A percentile compares a stretch with the other conserved stretches of the same genome.
phyloP scores from a whole-genome alignment of 805 yeast genomes.

The Starmerella roubikii region DNA sequence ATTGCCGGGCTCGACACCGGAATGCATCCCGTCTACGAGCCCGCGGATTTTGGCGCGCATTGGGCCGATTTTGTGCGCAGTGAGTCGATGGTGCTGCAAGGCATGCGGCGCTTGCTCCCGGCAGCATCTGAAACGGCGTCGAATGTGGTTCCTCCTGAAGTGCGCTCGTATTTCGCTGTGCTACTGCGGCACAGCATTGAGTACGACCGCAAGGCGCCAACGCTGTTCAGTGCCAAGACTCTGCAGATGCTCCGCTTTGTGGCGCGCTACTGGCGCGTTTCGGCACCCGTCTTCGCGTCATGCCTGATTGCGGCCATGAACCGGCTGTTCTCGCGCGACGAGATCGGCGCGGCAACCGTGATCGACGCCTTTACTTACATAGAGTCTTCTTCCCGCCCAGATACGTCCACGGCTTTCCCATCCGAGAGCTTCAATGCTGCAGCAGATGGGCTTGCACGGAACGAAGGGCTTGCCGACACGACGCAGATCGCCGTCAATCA shows the following conservation, averaged over 20 bases:
- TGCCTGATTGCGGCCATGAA: slow-evolving; percentile 10
- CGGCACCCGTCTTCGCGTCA: slow-evolving; percentile 1
- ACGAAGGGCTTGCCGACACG: background rate
- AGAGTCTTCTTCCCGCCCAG: too few relatives aligned
- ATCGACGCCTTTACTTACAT: slow-evolving; percentile 6
- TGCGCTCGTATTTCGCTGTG: slow-evolving; percentile 31
- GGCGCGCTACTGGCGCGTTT: slow-evolving; percentile 11
- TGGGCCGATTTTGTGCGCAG: slow-evolving; percentile 23
- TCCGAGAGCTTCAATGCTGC: background rate
- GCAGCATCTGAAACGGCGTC: background rate
- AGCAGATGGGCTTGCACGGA: slow-evolving; percentile 4
- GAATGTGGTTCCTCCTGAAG: slow-evolving; percentile 28
- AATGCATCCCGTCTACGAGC: slow-evolving; percentile 24
- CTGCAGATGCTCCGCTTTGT: slow-evolving; percentile 9
- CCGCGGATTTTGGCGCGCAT: slow-evolving; percentile 36
- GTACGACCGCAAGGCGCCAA: slow-evolving; percentile 11
- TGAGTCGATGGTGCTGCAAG: slow-evolving; percentile 25
- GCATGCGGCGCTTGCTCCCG: slow-evolving; percentile 11
- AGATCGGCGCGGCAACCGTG: background rate
- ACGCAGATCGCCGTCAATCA: background rate
- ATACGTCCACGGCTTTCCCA: too few relatives aligned
- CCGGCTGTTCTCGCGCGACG: slow-evolving; percentile 1
- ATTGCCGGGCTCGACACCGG: slow-evolving; percentile 22
- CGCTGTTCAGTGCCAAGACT: slow-evolving; percentile 8
- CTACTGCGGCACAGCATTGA: slow-evolving; percentile 34